Percentiles rank a stretch among this genome's conserved stretches.
phyloP scores from a whole-genome alignment of 306 rosid species.

The Myrica gale region DNA sequence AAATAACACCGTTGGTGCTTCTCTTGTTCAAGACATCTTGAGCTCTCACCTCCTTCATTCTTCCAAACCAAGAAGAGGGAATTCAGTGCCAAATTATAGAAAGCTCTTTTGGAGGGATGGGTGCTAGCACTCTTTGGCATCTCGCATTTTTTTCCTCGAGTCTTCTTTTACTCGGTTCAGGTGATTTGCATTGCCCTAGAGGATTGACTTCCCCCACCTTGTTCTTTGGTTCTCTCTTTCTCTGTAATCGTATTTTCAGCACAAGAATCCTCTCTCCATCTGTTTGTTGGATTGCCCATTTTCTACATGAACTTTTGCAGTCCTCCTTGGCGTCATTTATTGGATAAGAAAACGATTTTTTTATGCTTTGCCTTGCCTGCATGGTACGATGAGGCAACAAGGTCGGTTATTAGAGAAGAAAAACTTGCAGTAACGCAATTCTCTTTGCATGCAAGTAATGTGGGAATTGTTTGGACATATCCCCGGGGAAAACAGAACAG shows the following conservation, averaged over 20 bases:
- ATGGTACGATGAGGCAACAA: too few species aligned
- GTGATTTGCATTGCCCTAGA: constrained; percentile 36
- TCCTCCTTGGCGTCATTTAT: too few species aligned
- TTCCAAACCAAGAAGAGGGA: constrained; percentile 34
- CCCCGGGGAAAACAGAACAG: too few species aligned
- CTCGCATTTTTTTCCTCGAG: constrained; percentile 45
- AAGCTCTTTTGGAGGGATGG: constrained; percentile 48
- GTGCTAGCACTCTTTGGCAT: constrained; percentile 34
- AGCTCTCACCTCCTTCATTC: constrained; percentile 37
- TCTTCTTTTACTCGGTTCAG: constrained; percentile 60
- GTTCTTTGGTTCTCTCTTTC: constrained; percentile 4
- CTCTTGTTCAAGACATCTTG: constrained; percentile 46
- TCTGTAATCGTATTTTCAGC: constrained; percentile 1
- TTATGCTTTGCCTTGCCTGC: too few species aligned
- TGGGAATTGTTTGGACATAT: too few species aligned
- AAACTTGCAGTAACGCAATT: too few species aligned
- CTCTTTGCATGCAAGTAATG: too few species aligned
- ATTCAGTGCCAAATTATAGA: constrained; percentile 26
- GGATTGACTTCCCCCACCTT: constrained; percentile 9
- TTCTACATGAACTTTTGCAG: not conserved
- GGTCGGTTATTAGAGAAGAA: too few species aligned
- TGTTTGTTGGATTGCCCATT: not conserved
- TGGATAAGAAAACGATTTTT: too few species aligned
- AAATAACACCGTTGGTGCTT: constrained; percentile 38
- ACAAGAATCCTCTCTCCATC: not conserved